Base-by-base conservation (phyloP, 2,329 filamentous ascomycete genomes). In the Arthrobotrys sinensis region DNA sequence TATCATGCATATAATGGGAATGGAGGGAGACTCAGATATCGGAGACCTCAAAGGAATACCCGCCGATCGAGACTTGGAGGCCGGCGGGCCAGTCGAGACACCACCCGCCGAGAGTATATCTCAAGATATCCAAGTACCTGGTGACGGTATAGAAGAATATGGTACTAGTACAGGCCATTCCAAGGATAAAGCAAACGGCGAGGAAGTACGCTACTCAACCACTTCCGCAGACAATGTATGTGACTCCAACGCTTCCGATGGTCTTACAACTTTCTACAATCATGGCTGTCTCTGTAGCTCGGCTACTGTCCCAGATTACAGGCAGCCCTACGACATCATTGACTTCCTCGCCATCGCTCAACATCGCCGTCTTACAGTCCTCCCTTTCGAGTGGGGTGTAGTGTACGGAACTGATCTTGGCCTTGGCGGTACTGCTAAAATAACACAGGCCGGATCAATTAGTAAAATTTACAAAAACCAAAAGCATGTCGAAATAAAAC, bases 271-370 rank as follows among this genome's bases (percentile, higher is more conserved):
- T 16, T 60, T 60, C 32, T 36, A 38, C 12, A 40, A 21, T 10
- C 24, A 40, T 21, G 53, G 28, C 12, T 3, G 11, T 16, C 12
- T 40, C 3, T 43, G 14, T 21, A 40, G 16, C 34, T 46, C 21
- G 7, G 60, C 24, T 5, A 34, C 60, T 16, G 12, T 64, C 60
- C 12, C 12, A 34, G 34, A 48, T 3, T 10, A n/a, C 8, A 19
- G 21, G 8, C 3, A n/a, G 5, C 16, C 40, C 1, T 34, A 48
- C 12, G 60, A 64, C 24, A 8, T 64, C 10, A 16, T 64, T 16
- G 60, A 48, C 21, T 64, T 64, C 40, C 60, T 64, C 7, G 40
- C 60, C 1, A 32, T 64, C 14, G 60, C 32, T 34, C 19, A 64
- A 48, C 60, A 64, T 28, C 40, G 60, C 3, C 40, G 40, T 34